Conservation (phyloP, 2,329 filamentous ascomycete genomes). For the Penicillium frequentans region DNA sequence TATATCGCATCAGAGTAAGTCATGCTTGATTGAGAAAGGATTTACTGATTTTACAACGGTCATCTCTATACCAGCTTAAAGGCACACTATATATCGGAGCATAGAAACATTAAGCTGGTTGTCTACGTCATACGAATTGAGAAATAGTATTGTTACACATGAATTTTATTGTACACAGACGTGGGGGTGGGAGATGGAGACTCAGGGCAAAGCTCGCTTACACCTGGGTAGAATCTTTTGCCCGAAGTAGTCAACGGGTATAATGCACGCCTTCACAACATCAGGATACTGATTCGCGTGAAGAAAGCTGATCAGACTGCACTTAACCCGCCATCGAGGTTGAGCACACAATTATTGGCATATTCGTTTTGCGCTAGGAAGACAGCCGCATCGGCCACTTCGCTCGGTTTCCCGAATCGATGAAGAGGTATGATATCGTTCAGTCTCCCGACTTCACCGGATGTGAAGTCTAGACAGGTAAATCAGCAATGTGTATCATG, state of each 20-base stretch:
- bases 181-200: neutral
- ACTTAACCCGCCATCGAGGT: slow-evolving; percentile 81
- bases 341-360: slow-evolving; percentile 83
- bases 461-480: slow-evolving; percentile 43
- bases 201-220: no score
- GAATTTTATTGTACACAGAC: neutral
- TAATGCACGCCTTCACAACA: neutral
- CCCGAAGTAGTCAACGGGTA: neutral
- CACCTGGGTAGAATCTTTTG: neutral
- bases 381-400: slow-evolving; percentile 78
- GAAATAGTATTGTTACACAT: neutral
- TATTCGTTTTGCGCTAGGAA: slow-evolving; percentile 78
- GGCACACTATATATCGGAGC: no score
- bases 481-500: neutral
- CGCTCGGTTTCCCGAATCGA: slow-evolving; percentile 66
- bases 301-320: slow-evolving; percentile 47
- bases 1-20: slow-evolving; percentile 5
- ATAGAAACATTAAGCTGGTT: no score
- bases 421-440: slow-evolving; percentile 59
- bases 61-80: neutral
- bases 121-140: no score
- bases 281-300: no score
- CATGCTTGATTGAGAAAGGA: neutral
- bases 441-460: slow-evolving; percentile 28
- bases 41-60: neutral